phyloP scores from a whole-genome alignment of 805 yeast genomes.

The Candida awuae region DNA sequence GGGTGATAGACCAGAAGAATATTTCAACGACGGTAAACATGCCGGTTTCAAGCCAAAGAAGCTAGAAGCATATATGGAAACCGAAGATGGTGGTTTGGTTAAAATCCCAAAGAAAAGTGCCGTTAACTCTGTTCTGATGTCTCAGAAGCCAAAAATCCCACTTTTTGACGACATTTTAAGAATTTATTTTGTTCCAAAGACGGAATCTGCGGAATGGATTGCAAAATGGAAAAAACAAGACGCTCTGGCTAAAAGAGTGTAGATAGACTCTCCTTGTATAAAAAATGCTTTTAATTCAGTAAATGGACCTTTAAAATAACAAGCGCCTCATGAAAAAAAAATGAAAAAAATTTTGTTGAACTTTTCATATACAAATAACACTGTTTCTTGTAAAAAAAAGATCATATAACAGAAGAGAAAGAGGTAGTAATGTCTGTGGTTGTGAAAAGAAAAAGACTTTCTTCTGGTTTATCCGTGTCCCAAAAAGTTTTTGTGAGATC shows the following conservation, averaged over 20 bases:
- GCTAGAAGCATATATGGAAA: conserved; percentile 74
- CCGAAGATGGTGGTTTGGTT: conserved; percentile 73
- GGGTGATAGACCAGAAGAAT: conserved; percentile 53
- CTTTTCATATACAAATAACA: background rate
- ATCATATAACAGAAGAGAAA: too few species aligned
- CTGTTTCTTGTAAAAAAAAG: too few species aligned
- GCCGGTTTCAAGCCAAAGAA: conserved; percentile 48
- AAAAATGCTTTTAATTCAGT: too few species aligned
- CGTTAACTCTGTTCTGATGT: conserved; percentile 54
- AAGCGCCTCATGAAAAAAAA: too few species aligned
- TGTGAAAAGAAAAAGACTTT: conserved; percentile 34
- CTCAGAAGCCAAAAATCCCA: conserved; percentile 59
- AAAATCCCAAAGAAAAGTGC: conserved; percentile 75
- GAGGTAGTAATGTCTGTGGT: conserved; percentile 1
- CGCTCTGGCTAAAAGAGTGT: conserved; percentile 43
- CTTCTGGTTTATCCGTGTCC: conserved; percentile 56
- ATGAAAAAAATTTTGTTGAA: too few species aligned
- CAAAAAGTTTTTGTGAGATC: conserved; percentile 90
- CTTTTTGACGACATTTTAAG: conserved; percentile 67
- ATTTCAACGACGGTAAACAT: conserved; percentile 60
- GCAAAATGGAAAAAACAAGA: conserved; percentile 52
- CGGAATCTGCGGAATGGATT: conserved; percentile 58
- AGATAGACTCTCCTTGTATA: too few species aligned
- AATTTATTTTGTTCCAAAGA: conserved; percentile 72
- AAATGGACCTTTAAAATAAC: too few species aligned